Conservation (phyloP, 768 basidiomycete genomes). For the Tremella mesenterica region DNA sequence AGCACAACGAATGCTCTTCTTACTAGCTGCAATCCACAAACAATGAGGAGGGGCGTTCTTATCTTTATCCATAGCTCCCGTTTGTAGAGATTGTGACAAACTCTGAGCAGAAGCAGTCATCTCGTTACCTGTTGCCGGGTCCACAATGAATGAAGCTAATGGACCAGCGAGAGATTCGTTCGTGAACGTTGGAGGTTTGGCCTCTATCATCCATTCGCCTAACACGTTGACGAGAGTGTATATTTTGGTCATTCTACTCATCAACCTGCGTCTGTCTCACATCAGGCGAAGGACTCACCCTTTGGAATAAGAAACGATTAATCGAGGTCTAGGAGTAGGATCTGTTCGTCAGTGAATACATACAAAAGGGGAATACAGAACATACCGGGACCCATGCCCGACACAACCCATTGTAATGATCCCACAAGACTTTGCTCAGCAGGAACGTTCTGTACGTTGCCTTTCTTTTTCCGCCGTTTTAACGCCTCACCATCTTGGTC, state of each 20-base stretch:
- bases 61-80: slow-evolving; percentile 41
- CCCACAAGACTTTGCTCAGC: slow-evolving; percentile 45
- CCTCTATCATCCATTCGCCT: slow-evolving; percentile 46
- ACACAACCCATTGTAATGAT: slow-evolving; percentile 61
- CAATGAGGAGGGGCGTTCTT: slow-evolving; percentile 41
- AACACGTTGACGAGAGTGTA: slow-evolving; percentile 52
- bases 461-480: slow-evolving; percentile 48
- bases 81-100: slow-evolving; percentile 47
- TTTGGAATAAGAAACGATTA: slow-evolving; percentile 54
- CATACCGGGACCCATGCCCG: slow-evolving; percentile 53
- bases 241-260: slow-evolving; percentile 52
- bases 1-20: slow-evolving; percentile 54
- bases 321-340: slow-evolving; percentile 50
- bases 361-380: slow-evolving; percentile 37
- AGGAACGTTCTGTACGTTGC: slow-evolving; percentile 44
- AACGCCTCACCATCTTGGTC: slow-evolving; percentile 37
- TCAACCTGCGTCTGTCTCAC: not conserved
- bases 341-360: no score
- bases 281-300: slow-evolving; percentile 21
- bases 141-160: slow-evolving; percentile 43
- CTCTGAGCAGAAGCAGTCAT: slow-evolving; percentile 32
- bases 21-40: slow-evolving; percentile 53
- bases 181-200: slow-evolving; percentile 40
- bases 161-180: slow-evolving; percentile 45
- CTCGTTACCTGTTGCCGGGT: slow-evolving; percentile 50